These are phyloP conservation scores for Candida ficus DNA, from an alignment of 805 yeast species.

Conservation along the genomic window DNA sequence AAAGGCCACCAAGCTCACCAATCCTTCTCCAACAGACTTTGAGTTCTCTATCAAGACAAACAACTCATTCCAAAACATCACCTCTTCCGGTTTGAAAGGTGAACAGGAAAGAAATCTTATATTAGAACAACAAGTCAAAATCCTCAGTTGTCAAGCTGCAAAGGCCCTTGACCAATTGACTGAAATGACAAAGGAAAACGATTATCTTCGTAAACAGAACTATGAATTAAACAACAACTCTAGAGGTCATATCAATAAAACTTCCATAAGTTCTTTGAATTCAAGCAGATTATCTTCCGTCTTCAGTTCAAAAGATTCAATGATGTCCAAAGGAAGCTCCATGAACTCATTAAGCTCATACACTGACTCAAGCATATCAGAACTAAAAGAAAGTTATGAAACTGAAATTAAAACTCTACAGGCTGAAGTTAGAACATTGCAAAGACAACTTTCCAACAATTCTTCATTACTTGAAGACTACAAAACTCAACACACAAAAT, in stretches of 20 bases:
- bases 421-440: conserved; percentile 6
- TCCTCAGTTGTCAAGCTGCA: conserved; percentile 24
- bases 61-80: conserved; percentile 4
- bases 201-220: conserved; percentile 15
- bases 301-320: conserved; percentile 4
- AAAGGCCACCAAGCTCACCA: conserved; percentile 2
- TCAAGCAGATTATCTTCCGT: conserved; percentile 7
- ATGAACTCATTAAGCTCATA: conserved; percentile 15
- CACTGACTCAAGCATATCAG: conserved; percentile 4
- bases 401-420: conserved; percentile 10
- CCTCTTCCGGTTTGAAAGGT: conserved; percentile 20
- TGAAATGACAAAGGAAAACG: conserved; percentile 20
- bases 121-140: conserved; percentile 23
- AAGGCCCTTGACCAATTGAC: conserved; percentile 21
- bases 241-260: neutral
- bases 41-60: conserved; percentile 7
- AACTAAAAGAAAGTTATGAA: conserved; percentile 7
- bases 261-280: conserved; percentile 4
- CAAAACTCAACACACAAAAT: conserved; percentile 1
- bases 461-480: neutral
- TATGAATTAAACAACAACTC: conserved; percentile 3
- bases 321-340: conserved; percentile 19
- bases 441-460: conserved; percentile 1
- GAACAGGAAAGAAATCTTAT: conserved; percentile 24
- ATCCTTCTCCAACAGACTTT: conserved; percentile 10